Conservation (phyloP, 352 stramenopile genomes). For the Globisporangium spiculum region DNA sequence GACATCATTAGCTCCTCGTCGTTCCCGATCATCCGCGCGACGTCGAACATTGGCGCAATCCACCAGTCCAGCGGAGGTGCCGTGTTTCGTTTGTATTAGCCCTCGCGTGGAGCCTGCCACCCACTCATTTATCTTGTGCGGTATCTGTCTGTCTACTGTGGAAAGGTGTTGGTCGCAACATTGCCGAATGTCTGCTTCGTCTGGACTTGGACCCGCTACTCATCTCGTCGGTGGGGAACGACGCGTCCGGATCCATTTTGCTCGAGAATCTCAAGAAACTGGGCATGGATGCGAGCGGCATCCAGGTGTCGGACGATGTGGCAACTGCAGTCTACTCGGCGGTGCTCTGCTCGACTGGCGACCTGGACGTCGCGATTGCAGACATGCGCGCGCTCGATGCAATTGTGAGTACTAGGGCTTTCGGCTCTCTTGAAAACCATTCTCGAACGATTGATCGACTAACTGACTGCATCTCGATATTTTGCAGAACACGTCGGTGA, state of each 20-base stretch:
- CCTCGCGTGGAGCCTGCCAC: background rate
- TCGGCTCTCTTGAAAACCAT: background rate
- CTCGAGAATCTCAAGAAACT: conserved; percentile 62
- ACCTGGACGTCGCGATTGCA: conserved; percentile 83
- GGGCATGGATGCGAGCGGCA: conserved; percentile 55
- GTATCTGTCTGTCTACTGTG: background rate
- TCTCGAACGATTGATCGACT: background rate
- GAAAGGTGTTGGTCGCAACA: conserved; percentile 90
- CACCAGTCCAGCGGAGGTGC: conserved; percentile 75
- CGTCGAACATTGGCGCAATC: conserved; percentile 86
- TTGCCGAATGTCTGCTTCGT: conserved; percentile 85
- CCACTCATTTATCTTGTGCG: background rate
- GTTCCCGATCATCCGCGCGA: conserved; percentile 68
- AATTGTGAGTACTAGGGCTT: conserved; percentile 40
- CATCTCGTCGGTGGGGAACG: conserved; percentile 79
- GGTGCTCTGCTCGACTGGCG: conserved; percentile 66
- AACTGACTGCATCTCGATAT: background rate
- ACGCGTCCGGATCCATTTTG: conserved; percentile 68
- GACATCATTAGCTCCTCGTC: conserved; percentile 83
- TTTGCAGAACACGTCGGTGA: conserved; percentile 37
- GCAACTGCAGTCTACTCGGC: conserved; percentile 86
- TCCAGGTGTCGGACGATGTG: conserved; percentile 47
- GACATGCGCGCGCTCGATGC: conserved; percentile 84
- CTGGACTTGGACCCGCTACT: conserved; percentile 65
- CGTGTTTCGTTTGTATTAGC: background rate